phyloP scores from a whole-genome alignment of 495 filamentous ascomycete genomes.

The Paragyromitra xinjiangensis region DNA sequence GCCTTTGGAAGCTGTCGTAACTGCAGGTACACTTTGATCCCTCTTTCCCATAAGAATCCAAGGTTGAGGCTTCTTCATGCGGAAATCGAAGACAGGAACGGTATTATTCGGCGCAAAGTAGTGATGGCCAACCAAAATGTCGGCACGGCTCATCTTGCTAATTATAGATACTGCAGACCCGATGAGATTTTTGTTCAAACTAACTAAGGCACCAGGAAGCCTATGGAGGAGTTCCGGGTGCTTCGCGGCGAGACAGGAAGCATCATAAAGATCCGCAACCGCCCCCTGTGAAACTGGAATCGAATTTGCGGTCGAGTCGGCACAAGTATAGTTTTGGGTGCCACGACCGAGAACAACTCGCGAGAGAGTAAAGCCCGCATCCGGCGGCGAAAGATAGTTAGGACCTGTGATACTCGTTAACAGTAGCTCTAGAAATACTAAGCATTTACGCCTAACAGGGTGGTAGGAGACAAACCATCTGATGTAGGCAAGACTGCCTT shows the following conservation, averaged over 20 bases:
- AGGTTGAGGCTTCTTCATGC: conserved; percentile 65
- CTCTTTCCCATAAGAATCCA: conserved; percentile 72
- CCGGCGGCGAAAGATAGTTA: conserved; percentile 38
- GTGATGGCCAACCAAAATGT: conserved; percentile 75
- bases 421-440: neutral
- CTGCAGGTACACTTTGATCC: conserved; percentile 66
- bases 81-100: conserved; percentile 81
- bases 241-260: conserved; percentile 76
- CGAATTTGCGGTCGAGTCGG: conserved; percentile 64
- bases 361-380: conserved; percentile 20
- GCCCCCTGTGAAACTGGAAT: conserved; percentile 75
- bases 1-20: conserved; percentile 65
- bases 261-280: conserved; percentile 86
- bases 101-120: conserved; percentile 72
- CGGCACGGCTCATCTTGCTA: conserved; percentile 64
- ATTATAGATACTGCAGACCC: conserved; percentile 56
- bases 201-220: conserved; percentile 66
- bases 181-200: conserved; percentile 63
- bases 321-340: conserved; percentile 92
- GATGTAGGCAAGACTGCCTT: conserved; percentile 61
- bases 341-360: conserved; percentile 82
- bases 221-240: conserved; percentile 69
- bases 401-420: conserved; percentile 47
- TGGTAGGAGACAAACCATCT: conserved; percentile 57
- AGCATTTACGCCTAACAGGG: neutral